Percentiles rank a stretch among this genome's conserved stretches.
Conservation (phyloP, 768 basidiomycete genomes). For the Thelephora ganbajun region DNA sequence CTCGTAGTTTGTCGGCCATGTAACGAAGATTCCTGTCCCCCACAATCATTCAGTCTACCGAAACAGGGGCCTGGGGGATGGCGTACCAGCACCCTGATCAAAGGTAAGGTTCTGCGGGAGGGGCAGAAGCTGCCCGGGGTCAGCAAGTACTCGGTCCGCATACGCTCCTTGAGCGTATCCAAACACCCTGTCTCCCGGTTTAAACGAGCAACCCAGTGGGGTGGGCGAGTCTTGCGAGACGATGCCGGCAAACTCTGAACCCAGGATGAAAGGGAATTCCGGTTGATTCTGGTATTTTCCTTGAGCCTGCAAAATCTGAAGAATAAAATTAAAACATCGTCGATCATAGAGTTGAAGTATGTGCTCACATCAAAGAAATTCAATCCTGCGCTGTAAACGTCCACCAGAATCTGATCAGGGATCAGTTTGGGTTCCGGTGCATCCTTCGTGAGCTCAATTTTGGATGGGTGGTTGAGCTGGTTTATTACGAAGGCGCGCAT, state of each 20-base stretch:
- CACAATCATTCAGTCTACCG: neutral
- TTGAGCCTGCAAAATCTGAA: conserved; percentile 70
- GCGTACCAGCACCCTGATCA: conserved; percentile 73
- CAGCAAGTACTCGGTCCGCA: conserved; percentile 58
- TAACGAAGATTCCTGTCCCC: conserved; percentile 57
- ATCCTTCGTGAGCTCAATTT: conserved; percentile 23
- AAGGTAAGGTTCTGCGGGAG: conserved; percentile 68
- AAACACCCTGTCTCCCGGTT: conserved; percentile 80
- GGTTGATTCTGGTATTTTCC: conserved; percentile 85
- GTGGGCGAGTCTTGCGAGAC: conserved; percentile 61
- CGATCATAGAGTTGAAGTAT: neutral
- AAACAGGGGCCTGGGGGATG: neutral
- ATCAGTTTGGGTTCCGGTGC: conserved; percentile 25
- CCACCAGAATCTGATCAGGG: conserved; percentile 30
- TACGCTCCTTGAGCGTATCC: conserved; percentile 70
- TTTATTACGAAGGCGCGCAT: conserved; percentile 77
- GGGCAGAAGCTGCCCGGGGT: conserved; percentile 35
- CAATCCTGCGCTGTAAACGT: conserved; percentile 35
- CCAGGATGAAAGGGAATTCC: conserved; percentile 73
- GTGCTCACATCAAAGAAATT: conserved; percentile 32
- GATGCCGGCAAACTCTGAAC: conserved; percentile 74
- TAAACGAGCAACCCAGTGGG: conserved; percentile 64
- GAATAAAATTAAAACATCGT: neutral
- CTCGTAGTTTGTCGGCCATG: conserved; percentile 90
- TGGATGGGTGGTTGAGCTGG: conserved; percentile 38